phyloP scores from a whole-genome alignment of 2,329 filamentous ascomycete species.

The Colletotrichum sp. region DNA sequence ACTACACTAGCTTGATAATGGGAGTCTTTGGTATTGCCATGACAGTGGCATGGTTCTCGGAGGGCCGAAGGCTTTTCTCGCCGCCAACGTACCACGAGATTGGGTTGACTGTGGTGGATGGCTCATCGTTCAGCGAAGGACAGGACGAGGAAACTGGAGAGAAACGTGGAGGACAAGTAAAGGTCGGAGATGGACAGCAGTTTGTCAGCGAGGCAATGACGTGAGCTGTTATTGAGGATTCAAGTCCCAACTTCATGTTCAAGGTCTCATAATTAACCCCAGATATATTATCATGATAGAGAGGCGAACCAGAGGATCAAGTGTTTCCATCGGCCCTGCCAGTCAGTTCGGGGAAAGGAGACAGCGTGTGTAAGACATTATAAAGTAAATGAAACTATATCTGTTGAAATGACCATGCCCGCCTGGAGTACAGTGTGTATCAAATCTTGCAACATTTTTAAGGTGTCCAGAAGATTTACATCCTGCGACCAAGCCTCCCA shows the following conservation, averaged over 20 bases:
- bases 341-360: too few relatives aligned
- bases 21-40: neutral
- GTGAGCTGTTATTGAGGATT: neutral
- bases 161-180: neutral
- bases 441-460: neutral
- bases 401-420: too few relatives aligned
- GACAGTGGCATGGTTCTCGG: neutral
- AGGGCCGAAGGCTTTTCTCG: neutral
- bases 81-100: neutral
- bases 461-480: rapidly evolving
- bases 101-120: neutral
- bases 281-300: neutral
- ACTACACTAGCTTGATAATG: neutral
- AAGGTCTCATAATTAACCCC: neutral
- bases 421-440: too few relatives aligned
- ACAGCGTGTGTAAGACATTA: too few relatives aligned
- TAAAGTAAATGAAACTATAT: too few relatives aligned
- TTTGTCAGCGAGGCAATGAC: neutral
- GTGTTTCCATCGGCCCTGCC: neutral
- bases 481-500: too few relatives aligned
- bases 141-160: neutral
- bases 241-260: rapidly evolving
- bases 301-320: rapidly evolving
- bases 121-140: neutral
- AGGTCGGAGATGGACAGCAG: neutral